Percentiles rank a stretch among this genome's conserved stretches.
Evolutionary conservation across 441 rosid genomes (phyloP).

Genomic region (Gossypium gossypioides): DNA sequence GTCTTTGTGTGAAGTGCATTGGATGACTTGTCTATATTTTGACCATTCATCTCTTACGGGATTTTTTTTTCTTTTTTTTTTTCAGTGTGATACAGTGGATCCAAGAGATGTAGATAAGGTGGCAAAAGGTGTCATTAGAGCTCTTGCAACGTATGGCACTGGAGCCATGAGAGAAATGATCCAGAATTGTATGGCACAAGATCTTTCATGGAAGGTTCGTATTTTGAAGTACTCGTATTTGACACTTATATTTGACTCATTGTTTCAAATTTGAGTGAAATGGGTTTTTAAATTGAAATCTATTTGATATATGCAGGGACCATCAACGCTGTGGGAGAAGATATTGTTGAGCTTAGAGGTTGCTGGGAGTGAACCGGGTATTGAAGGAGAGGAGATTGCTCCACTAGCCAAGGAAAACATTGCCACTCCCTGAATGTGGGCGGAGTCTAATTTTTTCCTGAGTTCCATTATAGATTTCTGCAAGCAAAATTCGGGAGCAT

Average conservation of each 20-base stretch:
- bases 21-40: neutral
- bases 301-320: constrained; percentile 41
- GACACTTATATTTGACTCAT: neutral
- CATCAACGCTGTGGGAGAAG: constrained; percentile 65
- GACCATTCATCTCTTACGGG: neutral
- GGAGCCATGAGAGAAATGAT: constrained; percentile 62
- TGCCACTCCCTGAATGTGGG: constrained; percentile 59
- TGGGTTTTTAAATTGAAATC: neutral
- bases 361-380: constrained; percentile 38
- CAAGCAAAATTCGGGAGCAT: neutral
- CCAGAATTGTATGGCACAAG: constrained; percentile 73
- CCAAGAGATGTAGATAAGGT: constrained; percentile 64
- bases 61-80: neutral
- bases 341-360: constrained; percentile 48
- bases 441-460: neutral
- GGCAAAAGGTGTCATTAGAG: constrained; percentile 46
- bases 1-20: neutral
- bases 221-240: neutral
- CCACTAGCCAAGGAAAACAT: constrained; percentile 69
- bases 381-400: constrained; percentile 51
- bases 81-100: constrained; percentile 73
- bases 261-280: neutral
- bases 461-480: neutral
- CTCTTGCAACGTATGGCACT: constrained; percentile 45
- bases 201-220: constrained; percentile 89